phyloP scores from a whole-genome alignment of 2,329 filamentous ascomycete species.

The Clonostachys sp. region DNA sequence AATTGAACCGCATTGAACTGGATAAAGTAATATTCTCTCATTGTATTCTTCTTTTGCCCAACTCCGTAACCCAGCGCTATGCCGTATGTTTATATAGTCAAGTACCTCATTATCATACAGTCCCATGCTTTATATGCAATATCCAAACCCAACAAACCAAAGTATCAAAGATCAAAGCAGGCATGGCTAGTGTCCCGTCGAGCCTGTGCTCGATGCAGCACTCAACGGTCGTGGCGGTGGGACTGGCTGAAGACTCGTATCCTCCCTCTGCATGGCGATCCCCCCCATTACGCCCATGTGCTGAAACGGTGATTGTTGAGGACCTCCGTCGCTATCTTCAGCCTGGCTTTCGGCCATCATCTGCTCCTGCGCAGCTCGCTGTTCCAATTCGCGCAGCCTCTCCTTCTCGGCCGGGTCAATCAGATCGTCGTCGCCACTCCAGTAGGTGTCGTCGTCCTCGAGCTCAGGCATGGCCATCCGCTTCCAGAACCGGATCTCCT shows the following conservation, averaged over 20 bases:
- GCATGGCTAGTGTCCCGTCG: constrained; percentile 18
- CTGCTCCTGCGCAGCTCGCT: constrained; percentile 28
- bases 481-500: constrained; percentile 64
- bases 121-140: no score
- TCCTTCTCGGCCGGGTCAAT: constrained; percentile 58
- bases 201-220: constrained; percentile 35
- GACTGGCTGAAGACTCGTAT: constrained; percentile 19
- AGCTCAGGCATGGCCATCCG: constrained; percentile 59
- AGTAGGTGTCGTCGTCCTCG: constrained; percentile 54
- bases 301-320: constrained; percentile 14
- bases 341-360: constrained; percentile 20
- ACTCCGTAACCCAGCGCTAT: no score
- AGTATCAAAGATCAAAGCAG: no score
- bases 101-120: no score
- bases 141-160: no score
- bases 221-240: constrained; percentile 28
- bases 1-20: no score
- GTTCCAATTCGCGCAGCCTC: constrained; percentile 44
- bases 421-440: constrained; percentile 62
- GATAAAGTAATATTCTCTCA: no score
- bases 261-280: constrained; percentile 31
- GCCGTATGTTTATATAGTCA: no score
- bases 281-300: constrained; percentile 23
- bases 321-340: constrained; percentile 22
- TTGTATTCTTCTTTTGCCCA: no score